Base-by-base conservation (phyloP, 2,329 filamentous ascomycete genomes). In the Daldinia eschscholtzii region DNA sequence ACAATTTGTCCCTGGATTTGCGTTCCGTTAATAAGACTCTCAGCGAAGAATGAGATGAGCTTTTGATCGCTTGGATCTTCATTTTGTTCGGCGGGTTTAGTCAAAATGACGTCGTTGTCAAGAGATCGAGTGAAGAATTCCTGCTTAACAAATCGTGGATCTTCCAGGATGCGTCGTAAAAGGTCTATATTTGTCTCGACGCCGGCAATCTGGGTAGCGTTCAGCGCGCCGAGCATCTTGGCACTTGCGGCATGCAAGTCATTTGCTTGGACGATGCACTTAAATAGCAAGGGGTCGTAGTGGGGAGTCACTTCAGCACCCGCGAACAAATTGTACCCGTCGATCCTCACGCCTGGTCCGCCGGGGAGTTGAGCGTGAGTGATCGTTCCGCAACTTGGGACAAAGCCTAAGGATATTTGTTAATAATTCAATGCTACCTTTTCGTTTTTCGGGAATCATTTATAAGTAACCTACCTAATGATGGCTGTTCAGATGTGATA, bases 131-230 rank as follows among this genome's bases (percentile, higher is more conserved):
- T 48, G 13, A 48, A 48, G 23, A 48, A 48, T 48, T 48, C 23
- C 44, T 48, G 44, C 44, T 48, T 48, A 28, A 48, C 44, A 48
- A 48, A 48, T 48, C 44, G 44, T 48, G 44, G 44, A n/a, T 48
- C 44, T n/a, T 48, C 20, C 10, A 48, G 44, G 23, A 48, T 48
- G 44, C 23, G 44, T 48, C 23, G 23, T n/a, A 48, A 18, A 15
- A 48, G 44, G 44, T 48, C 44, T 48, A 48, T 48, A 48, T 53
- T 53, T 10, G 50, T 53, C 30, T 53, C 50, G 20, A 53, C 50
- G 9, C 50, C 50, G 33, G 50, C 33, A 13, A 53, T 53, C 28
- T 53, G 28, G 50, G 50, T 53, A 4, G 50, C 50, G 28, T 10
- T 37, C 50, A 53, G 35, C 10, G 50, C 50, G 1, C 33, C 50